Evolutionary conservation across 225 moss, liverwort and hornwort genomes (phyloP), one percentile per base, ranked within the genome.

Genomic region (Neckera pumila): DNA sequence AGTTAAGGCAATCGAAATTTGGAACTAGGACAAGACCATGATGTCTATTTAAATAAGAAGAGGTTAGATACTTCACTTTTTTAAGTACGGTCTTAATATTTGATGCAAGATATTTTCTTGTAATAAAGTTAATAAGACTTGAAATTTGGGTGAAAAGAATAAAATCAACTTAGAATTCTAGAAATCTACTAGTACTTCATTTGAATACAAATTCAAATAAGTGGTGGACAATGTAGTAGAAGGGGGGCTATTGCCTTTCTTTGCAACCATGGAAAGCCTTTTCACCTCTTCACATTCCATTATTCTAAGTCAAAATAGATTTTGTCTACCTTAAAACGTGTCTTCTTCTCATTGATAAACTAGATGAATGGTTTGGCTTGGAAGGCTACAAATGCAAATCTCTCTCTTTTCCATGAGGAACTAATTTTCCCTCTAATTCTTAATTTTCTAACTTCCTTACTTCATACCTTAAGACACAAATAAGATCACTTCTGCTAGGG

Each of bases 1-100:
- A 22, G 2, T 38, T 69, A 2, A 69, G 0, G 7, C 4, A 69
- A 69, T 38, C 22, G 38, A 69, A 13, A 69, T 38, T 69, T 69
- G 23, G 1, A 38, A 30, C 1, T 69, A 23, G 1, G 2, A 69
- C 0, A 38, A 38, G 23, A 13, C 0, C 0, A 0, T 38, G 2
- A 22, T 3, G 2, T 12, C 5, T 6, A 22, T 69, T 38, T 38
- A 13, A 38, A 23, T 13, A 38, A 70, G 3, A 0, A 14, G 0
- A 23, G 4, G 25, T 70, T 70, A 25, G 14, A 7, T 70, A 13
- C 1, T 22, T 1, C 2, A 14, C 8, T 4, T 70, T 40, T 70
- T 70, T 14, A 3, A 69, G 2, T 23, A 4, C 2, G n/a, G n/a
- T n/a, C n/a, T 17, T 40, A 38, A 40, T 40, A 40, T 25, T 70